Evolutionary conservation across 768 basidiomycete genomes (phyloP), one percentile per base, ranked within the genome.

Genomic region (Roridomyces roridus): DNA sequence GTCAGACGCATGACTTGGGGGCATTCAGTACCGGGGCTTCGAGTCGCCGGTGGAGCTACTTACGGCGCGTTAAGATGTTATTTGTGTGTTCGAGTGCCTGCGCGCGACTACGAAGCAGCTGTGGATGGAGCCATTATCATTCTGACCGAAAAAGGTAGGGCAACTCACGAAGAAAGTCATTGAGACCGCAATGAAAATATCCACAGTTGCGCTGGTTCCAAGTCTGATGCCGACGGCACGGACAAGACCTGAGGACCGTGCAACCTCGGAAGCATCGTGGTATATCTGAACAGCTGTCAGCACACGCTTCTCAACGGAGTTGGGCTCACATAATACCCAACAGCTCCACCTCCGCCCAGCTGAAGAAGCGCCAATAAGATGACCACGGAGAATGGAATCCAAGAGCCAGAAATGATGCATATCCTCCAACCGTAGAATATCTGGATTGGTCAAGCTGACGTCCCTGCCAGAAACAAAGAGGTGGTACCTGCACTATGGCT

Each of bases 351-450:
- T 11, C 44, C 62, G 14, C 51, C 58, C 26, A 63, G 39, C 28
- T 63, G 62, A 44, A 63, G 45, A n/a, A 60, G 42, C 3, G 62
- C 47, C n/a, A 58, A 4, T 14, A 28, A 6, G 18, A 65, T 45
- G n/a, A 49, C 1, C 10, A 34, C 15, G 15, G 23, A 29, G 14
- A 57, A 59, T 9, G 44, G 40, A 31, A 52, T 23, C 20, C 24
- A 20, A 2, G 62, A 63, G 6, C 51, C 31, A 5, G 65, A 53
- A 17, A 65, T 23, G 18, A 11, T 41, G 46, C 55, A 65, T 20
- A 63, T 60, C 21, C 65, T 50, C 65, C 65, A 65, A 11, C 62
- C 59, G 45, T 60, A 65, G n/a, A 60, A 65, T 11, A 60, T 47
- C 62, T 63, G 29, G 36, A 14, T 54, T 17, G 17, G 25, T 24